phyloP scores from a whole-genome alignment of 179 eudicot species.

The Silene coronaria region DNA sequence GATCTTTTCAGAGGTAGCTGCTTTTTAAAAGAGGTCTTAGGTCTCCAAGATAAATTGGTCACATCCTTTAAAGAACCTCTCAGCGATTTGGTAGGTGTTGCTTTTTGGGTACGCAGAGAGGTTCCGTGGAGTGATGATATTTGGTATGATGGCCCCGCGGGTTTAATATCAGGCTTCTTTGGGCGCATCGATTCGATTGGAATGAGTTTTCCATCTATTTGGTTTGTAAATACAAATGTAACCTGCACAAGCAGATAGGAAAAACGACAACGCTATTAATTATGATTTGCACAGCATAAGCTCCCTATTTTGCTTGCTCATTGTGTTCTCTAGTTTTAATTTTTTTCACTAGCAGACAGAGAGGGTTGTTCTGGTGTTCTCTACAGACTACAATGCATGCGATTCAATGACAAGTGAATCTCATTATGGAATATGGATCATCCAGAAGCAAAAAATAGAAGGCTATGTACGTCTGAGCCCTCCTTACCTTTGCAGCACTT shows the following conservation, averaged over 20 bases:
- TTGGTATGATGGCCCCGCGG: constrained; percentile 23
- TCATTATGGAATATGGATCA: background rate
- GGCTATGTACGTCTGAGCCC: background rate
- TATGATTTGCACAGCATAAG: background rate
- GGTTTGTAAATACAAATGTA: constrained; percentile 84
- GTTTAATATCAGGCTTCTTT: constrained; percentile 7
- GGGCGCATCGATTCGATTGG: constrained; percentile 7
- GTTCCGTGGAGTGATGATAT: constrained; percentile 23
- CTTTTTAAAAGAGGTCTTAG: constrained; percentile 34
- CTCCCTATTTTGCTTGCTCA: background rate
- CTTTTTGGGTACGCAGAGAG: constrained; percentile 17
- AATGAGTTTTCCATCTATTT: constrained; percentile 80
- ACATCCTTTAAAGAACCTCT: constrained; percentile 37
- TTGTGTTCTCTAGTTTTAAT: background rate
- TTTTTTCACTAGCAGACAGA: background rate
- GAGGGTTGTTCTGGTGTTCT: background rate
- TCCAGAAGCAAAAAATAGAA: background rate
- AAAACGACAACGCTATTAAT: constrained; percentile 10
- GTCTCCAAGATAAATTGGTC: constrained; percentile 29
- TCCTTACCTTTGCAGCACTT: too few relatives aligned
- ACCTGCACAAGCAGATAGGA: constrained; percentile 46
- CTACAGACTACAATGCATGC: background rate
- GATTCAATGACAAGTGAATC: background rate
- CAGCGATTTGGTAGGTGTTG: constrained; percentile 24
- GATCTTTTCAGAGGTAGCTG: constrained; percentile 51